Conservation (phyloP, 108 stramenopile genomes). For the Nannochloropsis oceanica region DNA sequence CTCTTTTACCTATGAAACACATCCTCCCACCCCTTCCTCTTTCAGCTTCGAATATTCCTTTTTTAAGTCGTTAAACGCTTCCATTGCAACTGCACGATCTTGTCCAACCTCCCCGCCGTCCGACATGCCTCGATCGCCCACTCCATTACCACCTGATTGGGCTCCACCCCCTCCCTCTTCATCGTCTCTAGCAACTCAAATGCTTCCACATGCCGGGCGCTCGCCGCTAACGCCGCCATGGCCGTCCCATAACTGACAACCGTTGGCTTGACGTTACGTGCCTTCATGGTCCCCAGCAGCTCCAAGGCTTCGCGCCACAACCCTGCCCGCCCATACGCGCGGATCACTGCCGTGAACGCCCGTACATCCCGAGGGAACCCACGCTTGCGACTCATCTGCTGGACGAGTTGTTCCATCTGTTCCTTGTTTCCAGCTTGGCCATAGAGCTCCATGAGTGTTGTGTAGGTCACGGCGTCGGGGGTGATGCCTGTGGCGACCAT, state of each 20-base stretch:
- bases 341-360: not conserved
- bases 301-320: not conserved
- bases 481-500: slow-evolving; percentile 2
- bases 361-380: not conserved
- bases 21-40: not conserved
- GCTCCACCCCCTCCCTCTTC: not conserved
- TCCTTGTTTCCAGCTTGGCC: slow-evolving; percentile 2
- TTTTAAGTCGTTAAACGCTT: not conserved
- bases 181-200: slow-evolving; percentile 12
- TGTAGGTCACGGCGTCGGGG: slow-evolving; percentile 8
- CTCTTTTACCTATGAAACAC: not conserved
- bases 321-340: not conserved
- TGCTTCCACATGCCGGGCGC: not conserved
- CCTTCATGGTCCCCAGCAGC: not conserved
- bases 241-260: not conserved
- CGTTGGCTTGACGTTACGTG: not conserved
- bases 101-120: not conserved
- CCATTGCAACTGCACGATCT: not conserved
- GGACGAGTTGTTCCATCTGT: not conserved
- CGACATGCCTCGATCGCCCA: not conserved
- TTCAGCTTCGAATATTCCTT: not conserved
- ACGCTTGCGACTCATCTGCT: not conserved
- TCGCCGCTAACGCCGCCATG: not conserved
- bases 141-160: slow-evolving; percentile 1
- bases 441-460: slow-evolving; percentile 10